These are phyloP conservation scores for Malassezia psittaci DNA, from an alignment of 1,284 basidiomycete genomes.

Conservation along the genomic window DNA sequence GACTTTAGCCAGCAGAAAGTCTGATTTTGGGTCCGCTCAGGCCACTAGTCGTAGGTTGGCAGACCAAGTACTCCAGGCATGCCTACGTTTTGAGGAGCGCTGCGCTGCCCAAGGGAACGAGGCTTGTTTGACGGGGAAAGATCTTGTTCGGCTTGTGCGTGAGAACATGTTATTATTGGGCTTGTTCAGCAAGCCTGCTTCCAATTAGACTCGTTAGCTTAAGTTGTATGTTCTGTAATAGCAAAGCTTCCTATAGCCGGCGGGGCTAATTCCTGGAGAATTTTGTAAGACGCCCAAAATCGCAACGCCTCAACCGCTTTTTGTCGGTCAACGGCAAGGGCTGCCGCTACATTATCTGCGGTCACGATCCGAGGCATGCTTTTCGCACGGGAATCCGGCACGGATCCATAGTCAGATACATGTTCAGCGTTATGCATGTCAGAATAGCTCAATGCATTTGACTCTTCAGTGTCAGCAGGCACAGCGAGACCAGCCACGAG, in stretches of 20 bases:
- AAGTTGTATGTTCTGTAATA: neutral
- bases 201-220: too few species aligned
- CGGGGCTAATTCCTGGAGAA: slow-evolving; percentile 7
- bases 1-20: neutral
- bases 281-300: slow-evolving; percentile 8
- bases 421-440: neutral
- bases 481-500: slow-evolving; percentile 9
- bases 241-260: slow-evolving; percentile 10
- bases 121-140: slow-evolving; percentile 3
- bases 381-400: too few species aligned
- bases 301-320: slow-evolving; percentile 12
- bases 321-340: slow-evolving; percentile 8
- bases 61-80: slow-evolving; percentile 2
- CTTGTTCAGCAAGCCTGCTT: slow-evolving; percentile 4
- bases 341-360: slow-evolving; percentile 12
- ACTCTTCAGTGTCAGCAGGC: neutral
- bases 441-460: neutral
- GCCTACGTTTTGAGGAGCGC: neutral
- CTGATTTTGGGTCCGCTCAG: neutral
- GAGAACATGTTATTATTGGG: slow-evolving; percentile 10
- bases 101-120: neutral
- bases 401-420: too few species aligned
- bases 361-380: slow-evolving; percentile 5
- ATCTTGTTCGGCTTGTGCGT: slow-evolving; percentile 10
- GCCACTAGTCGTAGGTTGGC: neutral